Evolutionary conservation across 2,329 filamentous ascomycete genomes (phyloP).

Genomic region (Chlorencoelia australis): DNA sequence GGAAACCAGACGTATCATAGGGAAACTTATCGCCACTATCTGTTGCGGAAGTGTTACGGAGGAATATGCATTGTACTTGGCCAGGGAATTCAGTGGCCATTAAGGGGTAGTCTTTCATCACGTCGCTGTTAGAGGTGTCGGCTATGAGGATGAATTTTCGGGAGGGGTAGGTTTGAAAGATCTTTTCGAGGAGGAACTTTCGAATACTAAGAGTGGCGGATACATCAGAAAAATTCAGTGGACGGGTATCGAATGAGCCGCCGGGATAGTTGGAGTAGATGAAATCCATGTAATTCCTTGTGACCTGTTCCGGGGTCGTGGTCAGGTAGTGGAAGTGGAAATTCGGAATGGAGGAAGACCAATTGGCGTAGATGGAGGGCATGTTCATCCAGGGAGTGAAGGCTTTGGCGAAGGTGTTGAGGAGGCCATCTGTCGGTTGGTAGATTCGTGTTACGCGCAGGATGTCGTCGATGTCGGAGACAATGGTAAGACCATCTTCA

Average conservation of each 20-base stretch:
- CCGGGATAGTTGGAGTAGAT: constrained; percentile 71
- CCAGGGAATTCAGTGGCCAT: constrained; percentile 56
- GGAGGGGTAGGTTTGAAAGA: constrained; percentile 65
- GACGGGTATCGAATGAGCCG: constrained; percentile 60
- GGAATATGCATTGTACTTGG: constrained; percentile 68
- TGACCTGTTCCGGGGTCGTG: constrained; percentile 69
- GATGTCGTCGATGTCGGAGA: constrained; percentile 74
- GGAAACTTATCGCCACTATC: constrained; percentile 59
- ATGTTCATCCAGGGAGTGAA: constrained; percentile 70
- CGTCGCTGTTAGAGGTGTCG: constrained; percentile 67
- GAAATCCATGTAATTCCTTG: constrained; percentile 69
- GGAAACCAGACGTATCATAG: constrained; percentile 64
- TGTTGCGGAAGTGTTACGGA: constrained; percentile 64
- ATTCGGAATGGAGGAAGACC: constrained; percentile 54
- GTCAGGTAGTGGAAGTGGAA: constrained; percentile 76
- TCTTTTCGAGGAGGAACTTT: constrained; percentile 55
- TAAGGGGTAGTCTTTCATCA: constrained; percentile 56
- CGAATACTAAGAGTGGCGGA: constrained; percentile 63
- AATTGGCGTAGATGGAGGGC: constrained; percentile 69
- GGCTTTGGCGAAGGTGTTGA: constrained; percentile 65
- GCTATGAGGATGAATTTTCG: constrained; percentile 68
- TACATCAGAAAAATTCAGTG: constrained; percentile 70
- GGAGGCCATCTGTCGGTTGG: constrained; percentile 59
- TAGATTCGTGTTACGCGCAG: constrained; percentile 76
- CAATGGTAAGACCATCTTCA: constrained; percentile 55